These are phyloP conservation scores for Jasminum sambac DNA, from an alignment of 257 asterid species.

Conservation along the genomic window DNA sequence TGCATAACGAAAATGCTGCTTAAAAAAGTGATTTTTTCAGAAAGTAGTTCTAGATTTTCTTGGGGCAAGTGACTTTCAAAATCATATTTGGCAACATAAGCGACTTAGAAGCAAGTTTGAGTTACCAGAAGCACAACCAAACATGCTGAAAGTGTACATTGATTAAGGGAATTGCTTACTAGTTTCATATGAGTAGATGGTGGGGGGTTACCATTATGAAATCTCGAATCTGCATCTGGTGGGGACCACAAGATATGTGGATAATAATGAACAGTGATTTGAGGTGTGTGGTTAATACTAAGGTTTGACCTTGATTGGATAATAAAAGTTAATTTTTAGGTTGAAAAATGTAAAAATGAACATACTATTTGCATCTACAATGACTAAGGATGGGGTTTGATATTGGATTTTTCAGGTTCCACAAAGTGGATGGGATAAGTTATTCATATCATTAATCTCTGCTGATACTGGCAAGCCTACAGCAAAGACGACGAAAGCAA, in stretches of 20 bases:
- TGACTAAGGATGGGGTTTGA: constrained; percentile 12
- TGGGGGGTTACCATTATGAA: constrained; percentile 1
- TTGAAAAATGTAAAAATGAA: not conserved
- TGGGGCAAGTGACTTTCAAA: not conserved
- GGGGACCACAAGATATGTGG: too few species aligned
- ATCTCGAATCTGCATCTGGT: not conserved
- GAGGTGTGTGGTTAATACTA: too few species aligned
- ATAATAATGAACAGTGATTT: too few species aligned
- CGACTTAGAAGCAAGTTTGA: not conserved
- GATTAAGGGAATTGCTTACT: not conserved
- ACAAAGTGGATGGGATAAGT: constrained; percentile 95
- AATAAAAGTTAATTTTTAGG: too few species aligned
- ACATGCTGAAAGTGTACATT: not conserved
- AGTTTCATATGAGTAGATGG: not conserved
- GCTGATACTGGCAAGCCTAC: constrained; percentile 82
- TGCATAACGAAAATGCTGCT: not conserved
- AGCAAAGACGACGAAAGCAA: constrained; percentile 91
- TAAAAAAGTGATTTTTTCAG: not conserved
- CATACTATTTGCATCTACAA: not conserved
- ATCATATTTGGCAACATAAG: not conserved
- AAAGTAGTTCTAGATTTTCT: not conserved
- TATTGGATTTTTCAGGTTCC: constrained; percentile 68
- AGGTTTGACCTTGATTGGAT: too few species aligned
- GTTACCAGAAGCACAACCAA: not conserved
- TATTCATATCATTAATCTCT: constrained; percentile 78